These are phyloP conservation scores for Xylaria arbuscula DNA, from an alignment of 2,329 filamentous ascomycete species.

Conservation along the genomic window DNA sequence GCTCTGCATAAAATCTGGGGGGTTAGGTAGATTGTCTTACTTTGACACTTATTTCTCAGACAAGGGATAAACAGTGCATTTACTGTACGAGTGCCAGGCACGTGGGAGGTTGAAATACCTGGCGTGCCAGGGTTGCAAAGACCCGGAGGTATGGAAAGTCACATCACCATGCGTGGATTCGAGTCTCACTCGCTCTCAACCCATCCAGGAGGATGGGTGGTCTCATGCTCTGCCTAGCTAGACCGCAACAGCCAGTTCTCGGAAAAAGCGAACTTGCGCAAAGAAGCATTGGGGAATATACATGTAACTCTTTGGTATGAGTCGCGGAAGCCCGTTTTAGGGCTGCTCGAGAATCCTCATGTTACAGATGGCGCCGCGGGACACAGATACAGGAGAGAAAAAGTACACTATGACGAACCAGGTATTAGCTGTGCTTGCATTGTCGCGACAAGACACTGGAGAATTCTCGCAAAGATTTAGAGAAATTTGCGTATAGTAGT, in stretches of 20 bases:
- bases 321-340: slow-evolving; percentile 6
- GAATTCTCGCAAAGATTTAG: background rate
- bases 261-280: background rate
- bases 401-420: background rate
- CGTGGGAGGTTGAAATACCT: slow-evolving; percentile 13
- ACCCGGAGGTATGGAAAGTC: slow-evolving; percentile 28
- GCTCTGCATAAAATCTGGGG: slow-evolving; percentile 5
- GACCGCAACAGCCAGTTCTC: background rate
- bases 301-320: background rate
- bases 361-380: background rate
- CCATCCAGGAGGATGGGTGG: slow-evolving; percentile 1
- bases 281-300: background rate
- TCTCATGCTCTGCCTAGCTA: slow-evolving; percentile 11
- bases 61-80: slow-evolving; percentile 7
- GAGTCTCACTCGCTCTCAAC: slow-evolving; percentile 5
- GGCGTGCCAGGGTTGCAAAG: slow-evolving; percentile 6
- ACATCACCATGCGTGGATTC: slow-evolving; percentile 17
- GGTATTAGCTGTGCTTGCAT: background rate
- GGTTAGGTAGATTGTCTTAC: slow-evolving; percentile 14
- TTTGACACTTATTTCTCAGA: background rate
- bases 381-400: background rate
- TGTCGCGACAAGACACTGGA: background rate
- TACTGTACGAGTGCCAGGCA: slow-evolving; percentile 25
- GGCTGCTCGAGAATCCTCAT: background rate
- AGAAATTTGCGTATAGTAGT: background rate